Evolutionary conservation across 108 stramenopile species (phyloP), one percentile per base, ranked within the genome.

Genomic region (Schizochytrium sp.): DNA sequence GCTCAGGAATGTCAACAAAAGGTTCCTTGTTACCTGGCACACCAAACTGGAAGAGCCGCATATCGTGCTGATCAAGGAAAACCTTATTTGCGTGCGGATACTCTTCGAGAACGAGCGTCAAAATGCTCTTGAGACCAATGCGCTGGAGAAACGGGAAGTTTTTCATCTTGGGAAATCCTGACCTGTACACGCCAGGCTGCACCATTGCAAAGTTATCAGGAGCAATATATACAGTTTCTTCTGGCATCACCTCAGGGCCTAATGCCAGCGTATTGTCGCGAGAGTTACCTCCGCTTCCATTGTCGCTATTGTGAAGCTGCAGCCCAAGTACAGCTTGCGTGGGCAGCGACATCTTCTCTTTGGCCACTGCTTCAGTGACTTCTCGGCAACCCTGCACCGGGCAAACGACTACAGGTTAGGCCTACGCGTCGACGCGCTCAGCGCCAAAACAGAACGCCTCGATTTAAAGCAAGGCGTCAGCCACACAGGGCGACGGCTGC

Each of bases 181-280:
- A 73, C 64, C 64, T 72, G 88, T 92, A 92, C 38, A 92, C 88
- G 46, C 92, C 92, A 19, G 91, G 76, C 28, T 91, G 90, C 89
- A 92, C 92, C 92, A 92, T 92, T 44, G 92, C 91, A 87, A 92
- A 92, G 89, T 92, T 92, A 42, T 92, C 91, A 4, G 91, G 91
- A 10, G 91, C 90, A 40, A 90, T 90, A 44, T 69, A 69, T 89
- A 92, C 61, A 10, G 76, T 83, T 53, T 83, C 76, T 42, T 83
- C 76, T 7, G 45, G 10, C 3, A 10, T 44, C 42, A 38, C 64
- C 2, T 69, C 64, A 44, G 59, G 59, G 17, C 19, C 19, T n/a
- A n/a, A 60, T n/a, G 28, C 59, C 59, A 60, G 17, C 59, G 28
- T 60, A n/a, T n/a, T 17, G 19, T n/a, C 59, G 13, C 57, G 57